These are phyloP conservation scores for Fraxinus cuspidata DNA, from an alignment of 257 asterid genomes.

Conservation along the genomic window DNA sequence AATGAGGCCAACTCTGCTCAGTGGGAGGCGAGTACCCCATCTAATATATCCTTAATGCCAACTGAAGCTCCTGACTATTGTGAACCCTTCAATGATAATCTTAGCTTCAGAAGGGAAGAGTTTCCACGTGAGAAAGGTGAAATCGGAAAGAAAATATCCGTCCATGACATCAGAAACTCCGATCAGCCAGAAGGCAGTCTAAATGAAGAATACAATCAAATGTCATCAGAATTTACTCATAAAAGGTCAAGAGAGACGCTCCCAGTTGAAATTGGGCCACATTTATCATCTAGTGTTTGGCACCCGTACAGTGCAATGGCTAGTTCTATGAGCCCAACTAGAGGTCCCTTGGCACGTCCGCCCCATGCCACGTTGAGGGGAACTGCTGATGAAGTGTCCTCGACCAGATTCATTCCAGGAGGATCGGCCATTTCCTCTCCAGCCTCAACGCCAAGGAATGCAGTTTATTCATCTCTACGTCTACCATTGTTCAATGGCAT, in stretches of 20 bases:
- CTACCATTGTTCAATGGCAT: constrained; percentile 10
- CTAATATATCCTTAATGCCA: neutral
- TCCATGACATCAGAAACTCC: neutral
- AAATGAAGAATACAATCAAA: constrained; percentile 17
- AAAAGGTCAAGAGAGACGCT: neutral
- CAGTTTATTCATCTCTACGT: constrained; percentile 3
- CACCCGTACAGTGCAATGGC: neutral
- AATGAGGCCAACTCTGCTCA: neutral
- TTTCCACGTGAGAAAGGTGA: neutral
- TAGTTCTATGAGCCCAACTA: neutral
- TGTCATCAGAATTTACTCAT: constrained; percentile 15
- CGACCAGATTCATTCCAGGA: neutral
- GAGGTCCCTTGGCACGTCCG: neutral
- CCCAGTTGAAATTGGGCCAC: neutral
- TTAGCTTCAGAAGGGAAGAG: neutral
- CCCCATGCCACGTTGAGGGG: neutral
- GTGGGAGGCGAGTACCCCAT: neutral
- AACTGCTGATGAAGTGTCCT: neutral
- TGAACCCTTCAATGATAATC: neutral
- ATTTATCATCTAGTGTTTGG: constrained; percentile 5
- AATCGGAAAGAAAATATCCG: neutral
- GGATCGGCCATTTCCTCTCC: neutral
- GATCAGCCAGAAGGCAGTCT: neutral
- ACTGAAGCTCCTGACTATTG: neutral
- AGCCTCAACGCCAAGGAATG: constrained; percentile 19